Percentiles rank a stretch among this genome's conserved stretches.
These are phyloP conservation scores for Cnidoscolus chayamansa DNA, from an alignment of 441 rosid species.

Conservation along the genomic window DNA sequence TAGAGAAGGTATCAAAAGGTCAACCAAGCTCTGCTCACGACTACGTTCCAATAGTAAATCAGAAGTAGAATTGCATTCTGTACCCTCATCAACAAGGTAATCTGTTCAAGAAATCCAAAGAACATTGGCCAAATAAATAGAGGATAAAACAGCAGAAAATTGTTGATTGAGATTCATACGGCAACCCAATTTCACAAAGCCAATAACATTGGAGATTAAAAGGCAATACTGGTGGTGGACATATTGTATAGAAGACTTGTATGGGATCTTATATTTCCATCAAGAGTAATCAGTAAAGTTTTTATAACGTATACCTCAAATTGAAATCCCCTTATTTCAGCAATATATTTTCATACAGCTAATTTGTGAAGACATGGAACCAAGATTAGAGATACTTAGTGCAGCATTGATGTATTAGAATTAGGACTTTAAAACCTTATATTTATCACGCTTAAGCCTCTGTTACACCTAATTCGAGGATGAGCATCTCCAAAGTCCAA, in stretches of 20 bases:
- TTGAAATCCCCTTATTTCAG: conserved; percentile 6
- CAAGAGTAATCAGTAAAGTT: neutral
- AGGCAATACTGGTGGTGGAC: neutral
- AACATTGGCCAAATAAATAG: conserved; percentile 20
- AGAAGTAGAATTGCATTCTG: conserved; percentile 92
- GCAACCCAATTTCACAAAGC: neutral
- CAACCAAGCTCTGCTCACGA: conserved; percentile 92
- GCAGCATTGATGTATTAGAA: neutral
- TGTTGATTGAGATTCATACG: neutral
- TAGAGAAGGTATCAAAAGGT: conserved; percentile 79
- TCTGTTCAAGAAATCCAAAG: conserved; percentile 46
- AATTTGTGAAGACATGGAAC: neutral
- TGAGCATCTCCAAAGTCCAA: neutral
- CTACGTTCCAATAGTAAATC: conserved; percentile 92
- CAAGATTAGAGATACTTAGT: neutral
- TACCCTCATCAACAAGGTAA: conserved; percentile 97
- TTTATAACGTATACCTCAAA: neutral
- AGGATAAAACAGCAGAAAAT: conserved; percentile 7
- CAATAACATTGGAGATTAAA: neutral
- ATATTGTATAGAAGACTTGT: neutral
- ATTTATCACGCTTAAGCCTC: neutral
- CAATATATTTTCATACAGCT: neutral
- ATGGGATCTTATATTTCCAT: neutral
- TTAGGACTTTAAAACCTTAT: neutral
- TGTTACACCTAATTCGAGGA: neutral